Evolutionary conservation across 2,329 filamentous ascomycete species (phyloP).

Genomic region (Cordyceps cicadae): DNA sequence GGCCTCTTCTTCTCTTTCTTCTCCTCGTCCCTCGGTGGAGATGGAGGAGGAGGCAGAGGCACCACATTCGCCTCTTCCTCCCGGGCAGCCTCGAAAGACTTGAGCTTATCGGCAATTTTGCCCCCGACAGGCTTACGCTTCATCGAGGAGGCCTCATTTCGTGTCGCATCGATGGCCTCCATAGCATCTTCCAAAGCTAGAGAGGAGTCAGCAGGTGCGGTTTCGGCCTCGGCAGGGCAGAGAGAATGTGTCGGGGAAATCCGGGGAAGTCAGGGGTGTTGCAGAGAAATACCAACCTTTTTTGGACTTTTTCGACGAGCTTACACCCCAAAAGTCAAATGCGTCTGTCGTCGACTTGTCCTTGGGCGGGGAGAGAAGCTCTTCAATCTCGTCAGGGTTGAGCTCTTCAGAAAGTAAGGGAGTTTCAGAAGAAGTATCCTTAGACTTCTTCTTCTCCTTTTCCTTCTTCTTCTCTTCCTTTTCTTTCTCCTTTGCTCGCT

Average conservation of each 20-base stretch:
- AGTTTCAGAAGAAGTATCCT: conserved; percentile 13
- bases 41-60: conserved; percentile 33
- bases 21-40: conserved; percentile 16
- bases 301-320: conserved; percentile 35
- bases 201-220: conserved; percentile 43
- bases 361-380: conserved; percentile 27
- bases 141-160: conserved; percentile 30
- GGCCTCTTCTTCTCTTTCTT: conserved; percentile 35
- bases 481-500: conserved; percentile 18
- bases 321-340: conserved; percentile 50
- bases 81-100: conserved; percentile 42
- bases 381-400: conserved; percentile 35
- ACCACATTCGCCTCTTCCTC: conserved; percentile 30
- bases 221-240: conserved; percentile 25
- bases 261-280: conserved; percentile 17
- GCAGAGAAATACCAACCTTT: conserved; percentile 28
- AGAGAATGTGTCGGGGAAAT: conserved; percentile 13
- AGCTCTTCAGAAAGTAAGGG: conserved; percentile 23
- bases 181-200: conserved; percentile 37
- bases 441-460: conserved; percentile 19
- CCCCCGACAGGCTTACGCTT: conserved; percentile 43
- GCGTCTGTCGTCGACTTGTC: conserved; percentile 30
- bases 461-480: conserved; percentile 19
- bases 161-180: conserved; percentile 31
- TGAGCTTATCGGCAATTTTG: conserved; percentile 50